Evolutionary conservation across 148 eudicot species (phyloP), one percentile per base, ranked within the genome.

Genomic region (Talinum fruticosum): DNA sequence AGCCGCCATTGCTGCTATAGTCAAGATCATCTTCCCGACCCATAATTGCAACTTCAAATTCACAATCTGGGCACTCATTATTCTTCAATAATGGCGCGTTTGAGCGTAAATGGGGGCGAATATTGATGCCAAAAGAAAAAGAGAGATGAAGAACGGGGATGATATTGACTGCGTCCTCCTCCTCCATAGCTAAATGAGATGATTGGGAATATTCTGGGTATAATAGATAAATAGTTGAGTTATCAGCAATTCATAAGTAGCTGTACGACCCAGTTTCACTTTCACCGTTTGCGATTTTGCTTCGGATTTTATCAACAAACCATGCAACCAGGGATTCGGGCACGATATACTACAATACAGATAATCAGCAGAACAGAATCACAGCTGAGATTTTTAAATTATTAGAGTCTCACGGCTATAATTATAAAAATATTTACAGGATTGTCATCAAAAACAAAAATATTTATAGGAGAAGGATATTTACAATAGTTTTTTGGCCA

Each of bases 1-100:
- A 67, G 15, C 29, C 44, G 45, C 78, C 62, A 44, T 77, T 67
- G 47, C 67, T 38, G 80, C 76, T 23, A 81, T 26, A 10, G 68
- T 38, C 65, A 78, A 66, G 8, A 18, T 28, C 13, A 66, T 16
- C 45, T 18, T 67, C 13, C 74, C 62, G 28, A 38, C 61, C 84
- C 77, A 73, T 14, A 53, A 15, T 8, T 4, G 1, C 15, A 69
- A n/a, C 49, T 36, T 51, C 13, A 65, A 65, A 36, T 10, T 5
- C 26, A 65, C 47, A 1, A 68, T 15, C 13, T 37, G 74, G 66
- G 33, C 16, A 36, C 33, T 64, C 74, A 77, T 77, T 37, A 19
- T 29, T 10, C 49, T 69, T 24, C 72, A 38, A 10, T 5, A n/a
- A 69, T 69, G 47, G 30, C 10, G 49, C 5, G 23, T 69, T 37